Conservation (phyloP, 176 grass and related monocot species). For the Otatea glauca region DNA sequence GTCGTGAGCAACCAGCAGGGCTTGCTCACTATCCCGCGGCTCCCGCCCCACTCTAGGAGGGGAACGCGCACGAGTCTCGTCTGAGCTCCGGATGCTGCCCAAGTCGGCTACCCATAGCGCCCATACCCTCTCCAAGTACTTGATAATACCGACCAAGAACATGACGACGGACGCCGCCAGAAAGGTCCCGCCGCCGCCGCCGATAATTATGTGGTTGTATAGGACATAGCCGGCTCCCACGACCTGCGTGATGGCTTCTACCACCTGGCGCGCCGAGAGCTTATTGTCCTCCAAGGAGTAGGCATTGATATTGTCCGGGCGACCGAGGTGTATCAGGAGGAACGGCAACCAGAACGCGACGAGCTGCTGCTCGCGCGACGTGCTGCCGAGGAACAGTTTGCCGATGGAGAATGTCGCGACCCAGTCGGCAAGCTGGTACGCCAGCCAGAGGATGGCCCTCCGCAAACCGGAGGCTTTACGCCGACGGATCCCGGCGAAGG, state of each 20-base stretch:
- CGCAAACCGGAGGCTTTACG: not conserved
- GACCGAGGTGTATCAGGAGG: too few relatives aligned
- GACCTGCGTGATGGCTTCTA: not conserved
- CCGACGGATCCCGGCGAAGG: not conserved
- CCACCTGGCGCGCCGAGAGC: not conserved
- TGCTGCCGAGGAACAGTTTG: not conserved
- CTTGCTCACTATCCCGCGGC: not conserved
- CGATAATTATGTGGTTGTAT: not conserved
- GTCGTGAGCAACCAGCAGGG: not conserved
- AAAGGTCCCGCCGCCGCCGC: not conserved
- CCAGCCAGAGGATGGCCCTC: conserved; percentile 8
- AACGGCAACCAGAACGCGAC: not conserved
- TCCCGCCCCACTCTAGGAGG: too few relatives aligned
- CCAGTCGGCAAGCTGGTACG: conserved; percentile 37
- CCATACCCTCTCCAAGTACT: conserved; percentile 18
- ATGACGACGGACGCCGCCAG: not conserved
- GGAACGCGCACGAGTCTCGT: too few relatives aligned
- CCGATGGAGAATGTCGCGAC: conserved; percentile 34
- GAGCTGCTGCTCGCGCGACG: not conserved
- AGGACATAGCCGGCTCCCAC: not conserved
- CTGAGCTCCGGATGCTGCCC: not conserved
- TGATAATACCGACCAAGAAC: not conserved
- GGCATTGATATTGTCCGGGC: too few relatives aligned
- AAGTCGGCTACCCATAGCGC: not conserved
- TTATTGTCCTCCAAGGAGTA: not conserved